Conservation (phyloP, 768 basidiomycete genomes). For the Chiua virens region DNA sequence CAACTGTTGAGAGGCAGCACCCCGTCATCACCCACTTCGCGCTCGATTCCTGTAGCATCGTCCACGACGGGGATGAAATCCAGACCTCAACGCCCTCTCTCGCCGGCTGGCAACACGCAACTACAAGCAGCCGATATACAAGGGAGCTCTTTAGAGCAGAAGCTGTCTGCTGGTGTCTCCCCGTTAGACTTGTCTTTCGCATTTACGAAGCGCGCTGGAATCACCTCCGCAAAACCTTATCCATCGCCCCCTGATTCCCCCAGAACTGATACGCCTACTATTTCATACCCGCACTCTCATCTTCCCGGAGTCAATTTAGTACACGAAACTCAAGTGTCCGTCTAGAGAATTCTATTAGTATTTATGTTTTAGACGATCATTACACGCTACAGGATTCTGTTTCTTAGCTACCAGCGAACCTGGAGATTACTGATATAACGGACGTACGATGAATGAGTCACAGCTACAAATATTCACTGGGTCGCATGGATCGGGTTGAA, state of each 20-base stretch:
- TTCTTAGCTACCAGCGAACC: neutral
- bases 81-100: constrained; percentile 10
- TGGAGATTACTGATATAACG: too few species aligned
- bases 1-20: constrained; percentile 46
- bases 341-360: constrained; percentile 14
- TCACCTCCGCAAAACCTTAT: constrained; percentile 40
- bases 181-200: constrained; percentile 19
- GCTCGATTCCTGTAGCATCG: constrained; percentile 6
- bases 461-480: too few species aligned
- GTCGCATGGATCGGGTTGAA: too few species aligned
- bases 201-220: constrained; percentile 24
- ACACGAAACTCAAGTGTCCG: constrained; percentile 15
- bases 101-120: constrained; percentile 1
- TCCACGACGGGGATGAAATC: constrained; percentile 29
- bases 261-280: constrained; percentile 5
- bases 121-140: constrained; percentile 2
- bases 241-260: constrained; percentile 48
- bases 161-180: constrained; percentile 11
- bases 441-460: too few species aligned
- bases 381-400: constrained; percentile 3
- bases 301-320: constrained; percentile 1
- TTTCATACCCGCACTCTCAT: constrained; percentile 12
- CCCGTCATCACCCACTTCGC: constrained; percentile 17
- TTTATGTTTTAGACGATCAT: constrained; percentile 24
- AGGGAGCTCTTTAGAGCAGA: constrained; percentile 15